A percentile compares a stretch with the other conserved stretches of the same genome.
phyloP scores from a whole-genome alignment of 768 basidiomycete genomes.

The Rhizopogon vesiculosus region DNA sequence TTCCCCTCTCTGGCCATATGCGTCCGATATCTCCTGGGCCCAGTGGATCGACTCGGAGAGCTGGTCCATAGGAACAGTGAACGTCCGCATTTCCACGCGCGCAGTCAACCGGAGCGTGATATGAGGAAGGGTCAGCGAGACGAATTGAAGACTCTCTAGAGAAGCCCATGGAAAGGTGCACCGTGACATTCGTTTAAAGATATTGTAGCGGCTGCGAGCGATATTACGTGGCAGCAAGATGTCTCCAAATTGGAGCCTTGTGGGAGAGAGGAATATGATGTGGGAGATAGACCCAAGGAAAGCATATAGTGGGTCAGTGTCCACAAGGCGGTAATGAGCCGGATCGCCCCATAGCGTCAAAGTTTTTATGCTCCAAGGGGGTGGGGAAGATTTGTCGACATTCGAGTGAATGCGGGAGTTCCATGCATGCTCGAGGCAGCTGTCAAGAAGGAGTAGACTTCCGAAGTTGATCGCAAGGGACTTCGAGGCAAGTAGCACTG shows the following conservation, averaged over 20 bases:
- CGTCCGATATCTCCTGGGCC: too few relatives aligned
- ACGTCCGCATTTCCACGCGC: too few relatives aligned
- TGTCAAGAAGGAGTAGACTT: slow-evolving; percentile 30
- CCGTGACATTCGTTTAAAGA: too few relatives aligned
- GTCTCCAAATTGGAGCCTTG: too few relatives aligned
- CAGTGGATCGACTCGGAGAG: too few relatives aligned
- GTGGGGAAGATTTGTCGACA: slow-evolving; percentile 19
- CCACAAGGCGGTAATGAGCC: slow-evolving; percentile 31
- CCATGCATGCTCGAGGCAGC: slow-evolving; percentile 19
- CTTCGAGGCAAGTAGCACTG: neutral
- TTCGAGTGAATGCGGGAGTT: neutral
- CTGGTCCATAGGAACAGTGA: too few relatives aligned
- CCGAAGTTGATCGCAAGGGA: slow-evolving; percentile 27
- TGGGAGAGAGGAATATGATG: slow-evolving; percentile 22
- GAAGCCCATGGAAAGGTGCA: slow-evolving; percentile 23
- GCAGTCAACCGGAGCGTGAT: too few relatives aligned
- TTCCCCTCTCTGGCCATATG: too few relatives aligned
- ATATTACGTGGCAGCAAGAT: too few relatives aligned
- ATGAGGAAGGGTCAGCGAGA: neutral
- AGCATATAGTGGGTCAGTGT: neutral
- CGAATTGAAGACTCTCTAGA: slow-evolving; percentile 21
- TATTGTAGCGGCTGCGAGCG: too few relatives aligned
- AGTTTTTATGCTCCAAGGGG: slow-evolving; percentile 6
- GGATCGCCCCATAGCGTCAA: slow-evolving; percentile 28
- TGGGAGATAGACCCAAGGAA: slow-evolving; percentile 34